phyloP scores from a whole-genome alignment of 2,329 filamentous ascomycete genomes.

The Colletotrichum nymphaeae region DNA sequence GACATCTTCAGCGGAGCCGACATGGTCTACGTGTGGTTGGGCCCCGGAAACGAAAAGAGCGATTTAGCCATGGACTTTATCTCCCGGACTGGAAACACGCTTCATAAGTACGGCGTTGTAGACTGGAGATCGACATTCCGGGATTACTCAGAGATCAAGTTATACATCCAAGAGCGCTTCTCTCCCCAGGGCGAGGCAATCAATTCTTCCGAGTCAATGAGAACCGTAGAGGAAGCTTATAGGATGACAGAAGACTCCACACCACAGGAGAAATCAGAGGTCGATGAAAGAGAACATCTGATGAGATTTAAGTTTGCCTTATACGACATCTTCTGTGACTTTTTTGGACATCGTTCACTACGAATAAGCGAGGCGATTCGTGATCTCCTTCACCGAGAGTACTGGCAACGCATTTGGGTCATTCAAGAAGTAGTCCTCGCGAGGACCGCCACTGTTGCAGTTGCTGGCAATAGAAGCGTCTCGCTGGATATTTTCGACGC shows the following conservation, averaged over 20 bases:
- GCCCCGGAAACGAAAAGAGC: neutral
- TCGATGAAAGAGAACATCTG: too few species aligned
- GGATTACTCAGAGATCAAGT: too few species aligned
- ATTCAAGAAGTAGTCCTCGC: slow-evolving; percentile 45
- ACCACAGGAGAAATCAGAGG: too few species aligned
- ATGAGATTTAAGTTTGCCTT: neutral
- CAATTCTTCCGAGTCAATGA: too few species aligned
- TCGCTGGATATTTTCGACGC: slow-evolving; percentile 31
- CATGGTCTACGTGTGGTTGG: slow-evolving; percentile 38
- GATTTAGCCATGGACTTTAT: neutral
- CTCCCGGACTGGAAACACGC: neutral
- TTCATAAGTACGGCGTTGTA: neutral
- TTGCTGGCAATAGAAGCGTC: slow-evolving; percentile 38
- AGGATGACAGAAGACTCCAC: too few species aligned
- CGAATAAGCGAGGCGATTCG: neutral
- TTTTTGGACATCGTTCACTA: neutral
- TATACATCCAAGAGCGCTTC: too few species aligned
- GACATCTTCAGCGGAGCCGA: slow-evolving; percentile 35
- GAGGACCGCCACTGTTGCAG: slow-evolving; percentile 30
- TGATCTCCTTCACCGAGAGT: slow-evolving; percentile 44
- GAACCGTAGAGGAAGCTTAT: too few species aligned
- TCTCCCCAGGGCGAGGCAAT: too few species aligned
- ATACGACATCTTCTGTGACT: slow-evolving; percentile 32
- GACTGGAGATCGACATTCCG: neutral
- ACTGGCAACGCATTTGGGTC: slow-evolving; percentile 49